phyloP scores from a whole-genome alignment of 192 early-diverging fungal genomes.

The Geosiphon pyriformis region DNA sequence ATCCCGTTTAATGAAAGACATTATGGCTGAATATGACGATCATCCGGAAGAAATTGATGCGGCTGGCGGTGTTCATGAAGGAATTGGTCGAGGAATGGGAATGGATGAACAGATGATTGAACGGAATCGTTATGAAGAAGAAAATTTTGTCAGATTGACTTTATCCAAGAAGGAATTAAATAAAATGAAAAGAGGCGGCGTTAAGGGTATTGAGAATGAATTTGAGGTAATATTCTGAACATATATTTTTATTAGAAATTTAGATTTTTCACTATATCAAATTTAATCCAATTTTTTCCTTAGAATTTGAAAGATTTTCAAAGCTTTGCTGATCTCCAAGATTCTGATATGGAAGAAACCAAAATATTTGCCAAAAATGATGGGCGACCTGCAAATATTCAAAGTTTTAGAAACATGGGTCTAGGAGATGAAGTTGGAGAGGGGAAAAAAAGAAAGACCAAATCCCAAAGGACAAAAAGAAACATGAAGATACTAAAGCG shows the following conservation, averaged over 20 bases:
- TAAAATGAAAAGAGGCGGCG: slow-evolving; percentile 48
- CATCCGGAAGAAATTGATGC: slow-evolving; percentile 74
- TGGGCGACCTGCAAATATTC: no score
- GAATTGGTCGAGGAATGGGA: slow-evolving; percentile 49
- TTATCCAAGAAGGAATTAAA: slow-evolving; percentile 72
- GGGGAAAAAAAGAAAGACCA: no score
- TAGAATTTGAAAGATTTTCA: slow-evolving; percentile 54
- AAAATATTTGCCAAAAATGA: no score
- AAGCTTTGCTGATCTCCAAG: slow-evolving; percentile 44
- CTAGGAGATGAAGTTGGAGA: no score
- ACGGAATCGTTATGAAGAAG: slow-evolving; percentile 76
- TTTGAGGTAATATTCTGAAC: slow-evolving; percentile 55
- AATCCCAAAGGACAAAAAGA: no score
- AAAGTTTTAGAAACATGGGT: no score
- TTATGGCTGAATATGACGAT: slow-evolving; percentile 78
- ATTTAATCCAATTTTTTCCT: slow-evolving; percentile 5
- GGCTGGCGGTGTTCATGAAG: slow-evolving; percentile 66
- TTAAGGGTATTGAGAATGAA: slow-evolving; percentile 73
- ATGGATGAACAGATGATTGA: slow-evolving; percentile 58
- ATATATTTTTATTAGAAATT: not conserved
- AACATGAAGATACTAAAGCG: no score
- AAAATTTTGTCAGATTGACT: slow-evolving; percentile 76
- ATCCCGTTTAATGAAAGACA: slow-evolving; percentile 80
- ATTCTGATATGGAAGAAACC: slow-evolving; percentile 32
- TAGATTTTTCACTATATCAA: not conserved